phyloP scores from a whole-genome alignment of 2,329 filamentous ascomycete species.

The Hypoxylon sp. region DNA sequence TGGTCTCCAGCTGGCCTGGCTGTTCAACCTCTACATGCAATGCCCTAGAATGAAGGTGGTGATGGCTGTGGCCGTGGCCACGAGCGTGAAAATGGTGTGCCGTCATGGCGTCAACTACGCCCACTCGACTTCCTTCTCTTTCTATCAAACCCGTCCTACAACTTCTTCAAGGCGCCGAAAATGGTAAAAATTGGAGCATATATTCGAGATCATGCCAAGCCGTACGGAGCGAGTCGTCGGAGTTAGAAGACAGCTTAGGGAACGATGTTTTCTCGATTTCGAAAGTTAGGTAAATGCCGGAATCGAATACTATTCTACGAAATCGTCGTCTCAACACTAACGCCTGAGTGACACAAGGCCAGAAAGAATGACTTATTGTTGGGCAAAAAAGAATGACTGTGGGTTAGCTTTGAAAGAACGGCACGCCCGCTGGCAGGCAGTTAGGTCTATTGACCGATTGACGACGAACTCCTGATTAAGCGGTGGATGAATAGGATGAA shows the following conservation, averaged over 20 bases:
- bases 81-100: conserved; percentile 40
- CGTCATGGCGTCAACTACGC: conserved; percentile 40
- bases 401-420: conserved; percentile 64
- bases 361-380: conserved; percentile 48
- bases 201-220: conserved; percentile 4
- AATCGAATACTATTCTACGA: conserved; percentile 36
- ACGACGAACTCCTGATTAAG: conserved; percentile 52
- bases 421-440: conserved; percentile 69
- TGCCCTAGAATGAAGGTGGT: conserved; percentile 43
- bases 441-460: conserved; percentile 53
- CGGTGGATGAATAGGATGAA: conserved; percentile 49
- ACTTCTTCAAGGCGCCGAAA: not conserved
- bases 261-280: conserved; percentile 23
- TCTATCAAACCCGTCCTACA: not conserved
- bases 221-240: conserved; percentile 8
- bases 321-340: conserved; percentile 40
- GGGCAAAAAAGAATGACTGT: conserved; percentile 56
- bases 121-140: conserved; percentile 25
- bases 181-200: not conserved
- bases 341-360: conserved; percentile 34
- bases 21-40: conserved; percentile 34
- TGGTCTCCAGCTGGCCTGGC: conserved; percentile 32
- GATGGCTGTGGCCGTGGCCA: conserved; percentile 46
- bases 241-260: conserved; percentile 13
- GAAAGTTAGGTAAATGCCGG: conserved; percentile 26